phyloP scores from a whole-genome alignment of 352 stramenopile genomes.

The Globisporangium carolinianum region DNA sequence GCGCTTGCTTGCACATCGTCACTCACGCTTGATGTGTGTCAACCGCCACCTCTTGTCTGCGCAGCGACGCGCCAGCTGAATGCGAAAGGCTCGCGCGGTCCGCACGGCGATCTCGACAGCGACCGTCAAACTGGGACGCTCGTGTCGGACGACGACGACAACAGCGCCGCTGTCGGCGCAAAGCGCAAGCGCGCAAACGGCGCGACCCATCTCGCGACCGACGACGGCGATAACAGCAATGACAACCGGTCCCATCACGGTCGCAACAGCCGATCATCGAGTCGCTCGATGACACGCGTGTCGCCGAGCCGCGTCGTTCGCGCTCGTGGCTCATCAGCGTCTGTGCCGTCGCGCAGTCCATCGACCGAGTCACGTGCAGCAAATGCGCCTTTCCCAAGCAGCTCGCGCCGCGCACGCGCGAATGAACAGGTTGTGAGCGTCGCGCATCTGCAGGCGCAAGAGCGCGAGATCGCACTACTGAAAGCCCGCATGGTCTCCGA shows the following conservation, averaged over 20 bases:
- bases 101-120: not conserved
- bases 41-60: no score
- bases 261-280: not conserved
- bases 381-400: not conserved
- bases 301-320: not conserved
- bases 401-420: not conserved
- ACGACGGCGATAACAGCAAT: not conserved
- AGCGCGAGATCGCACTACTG: conserved; percentile 41
- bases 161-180: not conserved
- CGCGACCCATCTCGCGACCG: not conserved
- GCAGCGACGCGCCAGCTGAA: no score
- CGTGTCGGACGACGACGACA: conserved; percentile 5
- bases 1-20: no score
- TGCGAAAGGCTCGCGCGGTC: not conserved
- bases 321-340: not conserved
- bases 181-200: conserved; percentile 4
- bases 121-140: not conserved
- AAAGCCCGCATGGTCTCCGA: conserved; percentile 26
- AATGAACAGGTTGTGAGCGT: conserved; percentile 32
- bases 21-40: no score
- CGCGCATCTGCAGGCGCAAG: conserved; percentile 45
- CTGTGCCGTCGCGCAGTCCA: conserved; percentile 4
- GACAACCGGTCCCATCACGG: not conserved
- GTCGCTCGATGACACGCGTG: not conserved
- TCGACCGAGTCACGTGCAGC: not conserved